Conservation (phyloP, 2,329 filamentous ascomycete genomes). For the Alternaria atra region DNA sequence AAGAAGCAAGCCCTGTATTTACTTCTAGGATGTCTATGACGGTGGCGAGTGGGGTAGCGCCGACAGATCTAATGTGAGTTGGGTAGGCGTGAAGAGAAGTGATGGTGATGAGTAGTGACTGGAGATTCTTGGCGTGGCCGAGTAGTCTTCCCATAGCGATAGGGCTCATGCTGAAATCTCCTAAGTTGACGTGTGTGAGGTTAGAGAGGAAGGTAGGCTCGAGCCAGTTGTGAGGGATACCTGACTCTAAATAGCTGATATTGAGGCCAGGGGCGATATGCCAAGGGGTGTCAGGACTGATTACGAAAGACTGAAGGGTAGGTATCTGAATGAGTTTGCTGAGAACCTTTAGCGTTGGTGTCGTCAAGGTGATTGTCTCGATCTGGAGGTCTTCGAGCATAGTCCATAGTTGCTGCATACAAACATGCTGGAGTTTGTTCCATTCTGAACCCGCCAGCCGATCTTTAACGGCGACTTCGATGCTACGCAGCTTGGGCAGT, state of each 20-base stretch:
- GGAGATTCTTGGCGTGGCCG: not conserved
- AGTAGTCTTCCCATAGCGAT: not conserved
- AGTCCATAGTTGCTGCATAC: not conserved
- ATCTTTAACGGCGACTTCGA: not conserved
- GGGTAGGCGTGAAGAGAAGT: not conserved
- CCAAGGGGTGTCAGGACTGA: not conserved
- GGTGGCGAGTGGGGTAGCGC: not conserved
- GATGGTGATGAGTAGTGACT: not conserved
- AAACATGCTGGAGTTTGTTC: not conserved
- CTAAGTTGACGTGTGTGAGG: not conserved
- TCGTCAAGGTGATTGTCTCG: not conserved
- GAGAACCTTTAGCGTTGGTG: not conserved
- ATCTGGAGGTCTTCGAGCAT: not conserved
- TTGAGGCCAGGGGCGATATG: not conserved
- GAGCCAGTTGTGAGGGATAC: not conserved
- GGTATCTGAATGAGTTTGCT: not conserved
- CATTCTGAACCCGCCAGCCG: not conserved
- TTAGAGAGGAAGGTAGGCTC: not conserved
- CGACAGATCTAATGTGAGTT: not conserved
- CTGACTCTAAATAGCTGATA: not conserved
- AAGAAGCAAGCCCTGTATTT: not conserved
- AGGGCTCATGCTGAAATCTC: not conserved
- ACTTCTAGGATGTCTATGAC: not conserved
- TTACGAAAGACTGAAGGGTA: not conserved
- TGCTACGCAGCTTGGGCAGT: not conserved